Conservation (phyloP, 1,284 basidiomycete species). For the Ustilago lituana region DNA sequence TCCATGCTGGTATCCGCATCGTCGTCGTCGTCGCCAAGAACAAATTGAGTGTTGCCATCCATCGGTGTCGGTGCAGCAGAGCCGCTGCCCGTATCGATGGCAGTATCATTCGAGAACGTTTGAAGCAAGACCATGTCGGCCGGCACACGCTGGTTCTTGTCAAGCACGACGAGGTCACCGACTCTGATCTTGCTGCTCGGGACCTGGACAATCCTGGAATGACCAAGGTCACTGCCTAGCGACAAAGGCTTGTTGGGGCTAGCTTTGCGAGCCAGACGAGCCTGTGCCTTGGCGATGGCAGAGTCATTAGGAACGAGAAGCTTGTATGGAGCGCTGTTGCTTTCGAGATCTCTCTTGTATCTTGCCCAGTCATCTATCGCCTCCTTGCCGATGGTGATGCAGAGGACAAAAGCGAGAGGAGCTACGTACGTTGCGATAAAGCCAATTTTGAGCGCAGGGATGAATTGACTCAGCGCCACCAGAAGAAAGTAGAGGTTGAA, state of each 20-base stretch:
- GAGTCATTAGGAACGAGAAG: slow-evolving; percentile 73
- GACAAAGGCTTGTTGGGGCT: slow-evolving; percentile 25
- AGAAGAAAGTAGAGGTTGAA: slow-evolving; percentile 99
- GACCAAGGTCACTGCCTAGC: slow-evolving; percentile 29
- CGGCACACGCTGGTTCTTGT: slow-evolving; percentile 97
- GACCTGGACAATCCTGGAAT: slow-evolving; percentile 45
- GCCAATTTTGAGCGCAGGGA: slow-evolving; percentile 97
- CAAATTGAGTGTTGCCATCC: slow-evolving; percentile 32
- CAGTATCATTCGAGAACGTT: slow-evolving; percentile 71
- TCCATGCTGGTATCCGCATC: slow-evolving; percentile 8
- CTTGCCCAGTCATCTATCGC: slow-evolving; percentile 97
- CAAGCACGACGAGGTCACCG: slow-evolving; percentile 88
- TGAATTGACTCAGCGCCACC: slow-evolving; percentile 93
- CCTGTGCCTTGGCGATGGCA: slow-evolving; percentile 27
- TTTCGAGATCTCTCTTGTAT: slow-evolving; percentile 87
- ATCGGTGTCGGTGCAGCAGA: slow-evolving; percentile 13
- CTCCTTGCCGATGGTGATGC: slow-evolving; percentile 97
- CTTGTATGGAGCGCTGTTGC: slow-evolving; percentile 91
- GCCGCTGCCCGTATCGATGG: slow-evolving; percentile 20
- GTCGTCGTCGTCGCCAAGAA: slow-evolving; percentile 55
- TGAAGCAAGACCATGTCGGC: slow-evolving; percentile 90
- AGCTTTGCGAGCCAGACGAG: slow-evolving; percentile 28
- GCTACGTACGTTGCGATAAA: slow-evolving; percentile 96
- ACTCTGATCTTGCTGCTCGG: slow-evolving; percentile 89
- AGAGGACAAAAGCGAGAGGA: slow-evolving; percentile 91